phyloP scores from a whole-genome alignment of 306 rosid genomes.

The Mimosa pudica region DNA sequence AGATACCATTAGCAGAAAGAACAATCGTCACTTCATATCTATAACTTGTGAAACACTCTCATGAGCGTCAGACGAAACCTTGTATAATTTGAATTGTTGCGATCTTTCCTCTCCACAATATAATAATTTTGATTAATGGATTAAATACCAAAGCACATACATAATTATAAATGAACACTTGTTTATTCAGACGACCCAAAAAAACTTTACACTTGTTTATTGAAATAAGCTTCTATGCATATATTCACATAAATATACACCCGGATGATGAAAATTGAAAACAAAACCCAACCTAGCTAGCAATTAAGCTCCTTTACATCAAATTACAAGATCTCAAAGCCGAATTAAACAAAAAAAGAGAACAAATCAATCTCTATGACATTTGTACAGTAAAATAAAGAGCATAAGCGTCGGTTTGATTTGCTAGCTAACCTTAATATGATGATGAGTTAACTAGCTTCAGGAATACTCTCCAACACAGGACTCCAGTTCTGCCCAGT shows the following conservation, averaged over 20 bases:
- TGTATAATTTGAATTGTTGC: neutral
- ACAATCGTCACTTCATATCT: neutral
- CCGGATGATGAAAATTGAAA: neutral
- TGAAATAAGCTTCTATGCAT: neutral
- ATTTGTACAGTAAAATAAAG: neutral
- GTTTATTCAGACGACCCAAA: too few relatives aligned
- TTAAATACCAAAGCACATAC: neutral
- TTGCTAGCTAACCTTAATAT: neutral
- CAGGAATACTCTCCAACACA: constrained; percentile 3
- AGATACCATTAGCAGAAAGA: neutral
- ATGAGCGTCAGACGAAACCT: neutral
- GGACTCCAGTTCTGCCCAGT: neutral
- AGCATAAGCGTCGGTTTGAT: neutral
- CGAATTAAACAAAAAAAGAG: neutral
- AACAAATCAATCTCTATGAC: neutral
- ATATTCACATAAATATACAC: neutral
- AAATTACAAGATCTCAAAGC: neutral
- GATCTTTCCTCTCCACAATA: neutral
- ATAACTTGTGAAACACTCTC: neutral
- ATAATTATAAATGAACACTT: neutral
- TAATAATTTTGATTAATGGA: neutral
- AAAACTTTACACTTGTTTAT: neutral
- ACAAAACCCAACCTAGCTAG: neutral
- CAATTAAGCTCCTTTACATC: neutral
- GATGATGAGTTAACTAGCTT: neutral